Evolutionary conservation across 768 basidiomycete genomes (phyloP).

Genomic region (Boletales sp.): DNA sequence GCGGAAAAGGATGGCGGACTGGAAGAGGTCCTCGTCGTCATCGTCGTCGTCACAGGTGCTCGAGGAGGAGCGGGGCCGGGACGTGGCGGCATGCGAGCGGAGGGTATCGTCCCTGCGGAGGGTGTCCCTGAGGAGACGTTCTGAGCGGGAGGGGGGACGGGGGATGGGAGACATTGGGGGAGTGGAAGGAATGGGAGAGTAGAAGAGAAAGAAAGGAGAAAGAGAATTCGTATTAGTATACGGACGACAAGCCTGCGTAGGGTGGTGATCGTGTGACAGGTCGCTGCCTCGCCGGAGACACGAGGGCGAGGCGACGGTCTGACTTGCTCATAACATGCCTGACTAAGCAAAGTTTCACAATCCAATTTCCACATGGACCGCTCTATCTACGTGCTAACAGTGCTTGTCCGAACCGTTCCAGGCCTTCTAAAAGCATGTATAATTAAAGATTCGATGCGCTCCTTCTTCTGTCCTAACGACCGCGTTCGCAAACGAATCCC

Average conservation of each 20-base stretch:
- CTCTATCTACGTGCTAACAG: too few relatives aligned
- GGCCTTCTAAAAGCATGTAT: too few relatives aligned
- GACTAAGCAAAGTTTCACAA: neutral
- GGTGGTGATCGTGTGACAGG: constrained; percentile 27
- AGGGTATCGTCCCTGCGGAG: constrained; percentile 47
- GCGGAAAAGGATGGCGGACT: constrained; percentile 27
- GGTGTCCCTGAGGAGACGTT: constrained; percentile 54
- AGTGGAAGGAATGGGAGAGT: constrained; percentile 1
- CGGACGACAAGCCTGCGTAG: constrained; percentile 22
- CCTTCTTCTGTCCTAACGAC: constrained; percentile 5
- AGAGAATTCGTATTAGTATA: constrained; percentile 19
- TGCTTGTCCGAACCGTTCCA: too few relatives aligned
- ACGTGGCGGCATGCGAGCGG: constrained; percentile 21
- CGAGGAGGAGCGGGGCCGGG: constrained; percentile 25
- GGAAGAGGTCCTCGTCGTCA: constrained; percentile 27
- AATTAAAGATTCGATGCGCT: too few relatives aligned
- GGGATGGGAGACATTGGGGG: constrained; percentile 13
- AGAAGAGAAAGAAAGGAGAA: neutral
- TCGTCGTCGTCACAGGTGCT: constrained; percentile 22
- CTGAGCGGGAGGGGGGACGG: constrained; percentile 49
- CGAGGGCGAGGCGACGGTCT: constrained; percentile 5
- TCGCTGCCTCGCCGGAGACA: constrained; percentile 12
- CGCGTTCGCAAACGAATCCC: neutral
- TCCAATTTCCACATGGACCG: too few relatives aligned
- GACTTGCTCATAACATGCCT: neutral